Evolutionary conservation across 352 stramenopile genomes (phyloP).

Genomic region (Thraustochytrium striatum): DNA sequence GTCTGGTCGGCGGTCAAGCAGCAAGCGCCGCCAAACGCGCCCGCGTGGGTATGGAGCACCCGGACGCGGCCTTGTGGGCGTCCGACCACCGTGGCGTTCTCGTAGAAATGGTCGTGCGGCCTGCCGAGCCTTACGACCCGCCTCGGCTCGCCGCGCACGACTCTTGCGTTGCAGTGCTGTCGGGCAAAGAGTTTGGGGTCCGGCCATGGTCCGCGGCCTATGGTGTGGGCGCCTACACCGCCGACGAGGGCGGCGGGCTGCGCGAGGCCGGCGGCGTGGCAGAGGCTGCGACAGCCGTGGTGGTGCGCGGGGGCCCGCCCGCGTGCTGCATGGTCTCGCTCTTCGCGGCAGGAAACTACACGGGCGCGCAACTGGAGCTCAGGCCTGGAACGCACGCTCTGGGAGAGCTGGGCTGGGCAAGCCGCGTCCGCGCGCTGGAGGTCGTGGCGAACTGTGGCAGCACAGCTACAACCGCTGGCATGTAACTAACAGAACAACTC

Average conservation of each 20-base stretch:
- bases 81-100: constrained; percentile 76
- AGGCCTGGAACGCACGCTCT: background rate
- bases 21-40: constrained; percentile 62
- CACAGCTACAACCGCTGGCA: too few relatives aligned
- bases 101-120: too few relatives aligned
- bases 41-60: constrained; percentile 68
- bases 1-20: constrained; percentile 44
- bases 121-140: too few relatives aligned
- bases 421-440: background rate
- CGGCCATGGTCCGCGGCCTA: background rate
- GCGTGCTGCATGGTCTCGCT: background rate
- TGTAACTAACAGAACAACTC: too few relatives aligned
- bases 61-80: constrained; percentile 69
- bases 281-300: background rate
- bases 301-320: background rate
- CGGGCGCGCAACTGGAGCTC: background rate
- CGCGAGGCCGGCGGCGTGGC: background rate
- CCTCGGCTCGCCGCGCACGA: too few relatives aligned
- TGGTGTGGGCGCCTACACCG: background rate
- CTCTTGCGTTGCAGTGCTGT: too few relatives aligned
- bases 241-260: background rate
- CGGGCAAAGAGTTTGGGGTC: background rate
- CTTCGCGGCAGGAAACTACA: background rate
- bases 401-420: background rate
- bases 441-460: background rate